Base-by-base conservation (phyloP, 2,329 filamentous ascomycete genomes). In the Amesomyces nigricolor region DNA sequence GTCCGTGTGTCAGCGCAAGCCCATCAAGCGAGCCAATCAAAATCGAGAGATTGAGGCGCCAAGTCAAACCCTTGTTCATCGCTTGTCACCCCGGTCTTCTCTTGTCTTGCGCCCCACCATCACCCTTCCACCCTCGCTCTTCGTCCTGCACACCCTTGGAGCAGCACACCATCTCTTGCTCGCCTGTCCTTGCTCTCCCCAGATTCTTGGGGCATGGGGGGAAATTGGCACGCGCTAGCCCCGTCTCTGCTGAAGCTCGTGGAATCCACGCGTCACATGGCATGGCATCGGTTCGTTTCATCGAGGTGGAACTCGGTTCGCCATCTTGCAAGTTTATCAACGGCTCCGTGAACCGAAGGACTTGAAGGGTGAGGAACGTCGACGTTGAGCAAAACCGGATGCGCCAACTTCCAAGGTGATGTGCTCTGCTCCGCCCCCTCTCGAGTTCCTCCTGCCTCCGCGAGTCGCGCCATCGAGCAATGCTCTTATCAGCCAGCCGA, bases 1-100 rank as follows among this genome's bases (percentile, higher is more conserved):
- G 66, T 64, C 67, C 66, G 67, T 67, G 65, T 70, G 68, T 72
- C 69, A 71, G 69, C 58, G 53, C 57, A 54, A 48, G 58, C 57
- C 58, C 59, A 59, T 37, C 22, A 52, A 45, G 58, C 54, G 62
- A 19, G 45, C 63, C 64, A 64, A 64, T 61, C 44, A 58, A 16
- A 14, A 3, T 3, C 4, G 10, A 22, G 16, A 9, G 22, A 8
- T 22, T 2, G 30, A 13, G 35, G 29, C 57, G 59, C 60, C 61
- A 63, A 60, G 61, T 16, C 59, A 57, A 58, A 61, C 52, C 56
- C 45, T 48, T 54, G 48, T 53, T 26, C 42, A 54, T 64, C 56
- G 60, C 57, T 59, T 63, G 40, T 35, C 48, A 59, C 55, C 56
- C 58, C 43, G 53, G 57, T 54, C 57, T 38, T 44, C 22, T 57